Evolutionary conservation across 2,329 filamentous ascomycete genomes (phyloP).

Genomic region (Orbilia ellipsospora): DNA sequence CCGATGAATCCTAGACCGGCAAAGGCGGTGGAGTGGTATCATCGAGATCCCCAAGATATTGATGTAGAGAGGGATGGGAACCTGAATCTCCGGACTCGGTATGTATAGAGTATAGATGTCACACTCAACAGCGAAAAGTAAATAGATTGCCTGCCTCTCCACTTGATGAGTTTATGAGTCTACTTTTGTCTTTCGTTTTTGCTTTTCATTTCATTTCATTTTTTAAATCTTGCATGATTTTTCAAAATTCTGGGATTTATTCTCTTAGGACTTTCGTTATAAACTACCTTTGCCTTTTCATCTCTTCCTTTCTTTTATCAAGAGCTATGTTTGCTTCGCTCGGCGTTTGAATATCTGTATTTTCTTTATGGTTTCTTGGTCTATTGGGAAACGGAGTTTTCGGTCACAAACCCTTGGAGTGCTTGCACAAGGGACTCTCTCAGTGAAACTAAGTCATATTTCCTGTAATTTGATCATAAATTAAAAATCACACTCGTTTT

Average conservation of each 20-base stretch:
- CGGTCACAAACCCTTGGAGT: neutral
- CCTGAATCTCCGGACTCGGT: neutral
- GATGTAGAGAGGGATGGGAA: slow-evolving; percentile 27
- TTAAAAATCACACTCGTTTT: neutral
- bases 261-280: slow-evolving; percentile 43
- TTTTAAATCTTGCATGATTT: too few species aligned
- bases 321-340: slow-evolving; percentile 13
- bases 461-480: too few species aligned
- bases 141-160: slow-evolving; percentile 27
- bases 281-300: neutral
- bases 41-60: slow-evolving; percentile 9
- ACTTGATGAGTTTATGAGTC: slow-evolving; percentile 25
- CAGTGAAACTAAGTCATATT: too few species aligned
- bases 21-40: slow-evolving; percentile 1
- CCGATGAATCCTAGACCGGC: slow-evolving; percentile 25
- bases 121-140: slow-evolving; percentile 21
- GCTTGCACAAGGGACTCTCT: neutral
- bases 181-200: slow-evolving; percentile 19
- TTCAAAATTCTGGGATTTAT: slow-evolving; percentile 30
- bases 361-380: slow-evolving; percentile 13
- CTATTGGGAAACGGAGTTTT: slow-evolving; percentile 7
- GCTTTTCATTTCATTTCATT: too few species aligned
- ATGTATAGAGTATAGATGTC: neutral
- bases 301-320: slow-evolving; percentile 14
- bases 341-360: neutral